Percentiles rank a stretch among this genome's conserved stretches.
These are phyloP conservation scores for Diaporthe amygdali DNA, from an alignment of 2,329 filamentous ascomycete species.

Conservation along the genomic window DNA sequence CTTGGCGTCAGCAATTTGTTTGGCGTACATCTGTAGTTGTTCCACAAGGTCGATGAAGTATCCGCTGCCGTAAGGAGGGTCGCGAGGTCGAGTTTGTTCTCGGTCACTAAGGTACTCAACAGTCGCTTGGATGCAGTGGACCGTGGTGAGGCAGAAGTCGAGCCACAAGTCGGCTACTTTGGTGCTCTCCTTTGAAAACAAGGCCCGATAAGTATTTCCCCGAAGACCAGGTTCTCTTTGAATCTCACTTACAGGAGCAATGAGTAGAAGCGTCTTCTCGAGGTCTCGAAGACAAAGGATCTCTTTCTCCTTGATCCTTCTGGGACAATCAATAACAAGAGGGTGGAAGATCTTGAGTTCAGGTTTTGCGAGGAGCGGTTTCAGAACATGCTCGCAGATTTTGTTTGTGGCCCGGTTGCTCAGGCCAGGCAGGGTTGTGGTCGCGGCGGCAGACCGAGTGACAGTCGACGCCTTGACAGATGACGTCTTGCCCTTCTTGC, in stretches of 20 bases:
- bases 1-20: constrained; percentile 78
- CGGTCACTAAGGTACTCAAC: constrained; percentile 84
- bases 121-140: constrained; percentile 88
- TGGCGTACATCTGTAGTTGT: constrained; percentile 89
- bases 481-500: constrained; percentile 44
- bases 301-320: constrained; percentile 80
- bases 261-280: constrained; percentile 90
- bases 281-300: constrained; percentile 92
- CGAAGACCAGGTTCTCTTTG: constrained; percentile 58
- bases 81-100: constrained; percentile 82
- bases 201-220: constrained; percentile 72
- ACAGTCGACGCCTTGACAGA: constrained; percentile 58
- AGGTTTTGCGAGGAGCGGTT: constrained; percentile 76
- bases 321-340: constrained; percentile 78
- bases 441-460: constrained; percentile 61
- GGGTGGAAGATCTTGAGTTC: constrained; percentile 80
- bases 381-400: constrained; percentile 80
- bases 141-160: constrained; percentile 87
- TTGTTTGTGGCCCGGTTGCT: constrained; percentile 74
- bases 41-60: constrained; percentile 97
- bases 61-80: constrained; percentile 91
- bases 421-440: constrained; percentile 62
- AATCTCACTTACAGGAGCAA: constrained; percentile 86
- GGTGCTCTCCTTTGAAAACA: constrained; percentile 78
- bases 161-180: constrained; percentile 75